These are phyloP conservation scores for Ophiostoma quercus DNA, from an alignment of 2,329 filamentous ascomycete genomes.

Conservation along the genomic window DNA sequence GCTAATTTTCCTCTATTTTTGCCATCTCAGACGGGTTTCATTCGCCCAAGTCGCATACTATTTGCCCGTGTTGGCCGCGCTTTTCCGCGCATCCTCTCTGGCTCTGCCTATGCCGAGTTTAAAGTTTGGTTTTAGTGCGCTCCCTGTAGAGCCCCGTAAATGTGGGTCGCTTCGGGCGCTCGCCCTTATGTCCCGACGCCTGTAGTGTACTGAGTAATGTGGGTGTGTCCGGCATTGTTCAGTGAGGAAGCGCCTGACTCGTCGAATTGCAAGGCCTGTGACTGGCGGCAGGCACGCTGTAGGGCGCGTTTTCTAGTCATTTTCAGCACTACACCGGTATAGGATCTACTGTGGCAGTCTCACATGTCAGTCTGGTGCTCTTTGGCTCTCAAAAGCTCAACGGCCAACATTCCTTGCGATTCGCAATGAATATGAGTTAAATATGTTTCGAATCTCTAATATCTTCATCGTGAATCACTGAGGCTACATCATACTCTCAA, in stretches of 20 bases:
- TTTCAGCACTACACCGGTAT: not conserved
- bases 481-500: not conserved
- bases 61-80: constrained; percentile 2
- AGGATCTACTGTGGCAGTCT: not conserved
- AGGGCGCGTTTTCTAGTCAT: not conserved
- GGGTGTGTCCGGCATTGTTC: not conserved
- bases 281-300: constrained; percentile 12
- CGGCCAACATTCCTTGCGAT: not conserved
- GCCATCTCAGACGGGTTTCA: not conserved
- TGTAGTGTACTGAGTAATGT: not conserved
- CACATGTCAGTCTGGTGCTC: not conserved
- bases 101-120: constrained; percentile 2
- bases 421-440: not conserved
- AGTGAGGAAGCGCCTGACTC: not conserved
- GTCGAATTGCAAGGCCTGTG: constrained; percentile 10
- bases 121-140: constrained; percentile 6
- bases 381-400: not conserved
- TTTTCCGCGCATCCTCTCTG: not conserved
- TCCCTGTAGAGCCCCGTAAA: not conserved
- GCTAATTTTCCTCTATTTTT: not conserved
- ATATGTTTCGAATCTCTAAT: not conserved
- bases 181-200: constrained; percentile 6
- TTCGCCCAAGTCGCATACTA: not conserved
- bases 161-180: not conserved
- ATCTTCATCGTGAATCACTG: not conserved